Percentiles rank a stretch among this genome's conserved stretches.
Conservation (phyloP, 306 rosid genomes). For the Biancaea sappan region DNA sequence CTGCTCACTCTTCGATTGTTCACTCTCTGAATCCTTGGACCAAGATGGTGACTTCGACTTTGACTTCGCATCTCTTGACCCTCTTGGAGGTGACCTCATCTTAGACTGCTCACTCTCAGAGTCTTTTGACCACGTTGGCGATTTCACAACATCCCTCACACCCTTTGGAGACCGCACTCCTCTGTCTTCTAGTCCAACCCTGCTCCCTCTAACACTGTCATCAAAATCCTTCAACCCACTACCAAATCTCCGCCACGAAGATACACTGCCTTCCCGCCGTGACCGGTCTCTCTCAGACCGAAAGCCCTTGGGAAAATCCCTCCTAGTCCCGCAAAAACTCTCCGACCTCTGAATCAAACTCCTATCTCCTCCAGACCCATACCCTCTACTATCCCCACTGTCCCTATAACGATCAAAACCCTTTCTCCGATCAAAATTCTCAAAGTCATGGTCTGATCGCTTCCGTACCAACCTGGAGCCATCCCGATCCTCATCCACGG, state of each 20-base stretch:
- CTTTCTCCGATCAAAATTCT: constrained; percentile 77
- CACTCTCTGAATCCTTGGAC: constrained; percentile 54
- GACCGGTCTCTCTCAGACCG: constrained; percentile 95
- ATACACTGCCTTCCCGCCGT: constrained; percentile 76
- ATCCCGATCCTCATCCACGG: constrained; percentile 79
- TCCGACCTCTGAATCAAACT: constrained; percentile 77
- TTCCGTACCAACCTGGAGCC: constrained; percentile 68
- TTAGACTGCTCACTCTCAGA: constrained; percentile 88
- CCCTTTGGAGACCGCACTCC: constrained; percentile 52
- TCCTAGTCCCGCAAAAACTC: constrained; percentile 75
- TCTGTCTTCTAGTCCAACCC: constrained; percentile 55
- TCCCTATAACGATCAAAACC: constrained; percentile 78
- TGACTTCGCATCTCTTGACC: constrained; percentile 46
- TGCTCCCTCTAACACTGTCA: constrained; percentile 53
- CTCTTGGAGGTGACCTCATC: constrained; percentile 52
- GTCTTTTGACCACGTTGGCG: constrained; percentile 87
- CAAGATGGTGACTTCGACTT: constrained; percentile 56
- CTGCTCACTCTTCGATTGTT: constrained; percentile 48
- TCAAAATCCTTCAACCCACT: constrained; percentile 76
- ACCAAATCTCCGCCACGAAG: constrained; percentile 76
- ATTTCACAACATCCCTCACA: constrained; percentile 68
- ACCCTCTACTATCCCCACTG: constrained; percentile 50
- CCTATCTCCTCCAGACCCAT: constrained; percentile 59
- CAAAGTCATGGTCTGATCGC: constrained; percentile 83
- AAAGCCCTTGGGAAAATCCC: constrained; percentile 92